These are phyloP conservation scores for Colletotrichum simmondsii DNA, from an alignment of 2,329 filamentous ascomycete genomes.

Conservation along the genomic window DNA sequence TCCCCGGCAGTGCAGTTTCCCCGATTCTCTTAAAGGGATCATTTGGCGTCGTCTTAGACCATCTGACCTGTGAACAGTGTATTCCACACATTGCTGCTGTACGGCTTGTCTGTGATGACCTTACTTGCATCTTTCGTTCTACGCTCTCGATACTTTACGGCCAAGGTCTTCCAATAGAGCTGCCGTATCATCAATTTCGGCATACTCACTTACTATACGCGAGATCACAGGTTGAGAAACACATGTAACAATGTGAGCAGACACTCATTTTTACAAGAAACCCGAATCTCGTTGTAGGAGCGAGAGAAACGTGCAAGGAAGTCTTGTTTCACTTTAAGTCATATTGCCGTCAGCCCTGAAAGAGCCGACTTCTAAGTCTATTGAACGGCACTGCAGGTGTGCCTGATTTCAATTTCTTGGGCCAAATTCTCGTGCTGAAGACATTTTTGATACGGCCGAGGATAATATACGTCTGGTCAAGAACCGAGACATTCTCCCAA, in stretches of 20 bases:
- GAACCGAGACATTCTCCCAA: conserved; percentile 59
- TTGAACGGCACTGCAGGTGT: neutral
- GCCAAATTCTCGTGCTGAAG: conserved; percentile 43
- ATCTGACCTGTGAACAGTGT: neutral
- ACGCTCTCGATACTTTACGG: neutral
- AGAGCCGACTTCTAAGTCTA: too few relatives aligned
- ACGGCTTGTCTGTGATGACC: neutral
- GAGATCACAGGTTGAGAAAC: neutral
- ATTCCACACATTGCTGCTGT: neutral
- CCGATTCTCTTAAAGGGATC: neutral
- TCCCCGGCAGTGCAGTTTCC: neutral
- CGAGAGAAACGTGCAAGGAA: neutral
- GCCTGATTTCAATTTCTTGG: conserved; percentile 45
- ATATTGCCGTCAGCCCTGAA: neutral
- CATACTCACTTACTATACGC: neutral
- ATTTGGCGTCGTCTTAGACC: neutral
- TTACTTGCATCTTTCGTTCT: neutral
- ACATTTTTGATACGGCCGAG: conserved; percentile 45
- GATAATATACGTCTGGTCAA: conserved; percentile 55
- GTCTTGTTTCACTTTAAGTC: neutral
- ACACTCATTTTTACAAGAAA: neutral
- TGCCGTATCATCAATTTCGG: neutral
- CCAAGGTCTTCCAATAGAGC: neutral
- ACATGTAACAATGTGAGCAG: neutral
- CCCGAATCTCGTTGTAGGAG: neutral